phyloP scores from a whole-genome alignment of 805 yeast genomes.

The Pichia thaimueangensis region DNA sequence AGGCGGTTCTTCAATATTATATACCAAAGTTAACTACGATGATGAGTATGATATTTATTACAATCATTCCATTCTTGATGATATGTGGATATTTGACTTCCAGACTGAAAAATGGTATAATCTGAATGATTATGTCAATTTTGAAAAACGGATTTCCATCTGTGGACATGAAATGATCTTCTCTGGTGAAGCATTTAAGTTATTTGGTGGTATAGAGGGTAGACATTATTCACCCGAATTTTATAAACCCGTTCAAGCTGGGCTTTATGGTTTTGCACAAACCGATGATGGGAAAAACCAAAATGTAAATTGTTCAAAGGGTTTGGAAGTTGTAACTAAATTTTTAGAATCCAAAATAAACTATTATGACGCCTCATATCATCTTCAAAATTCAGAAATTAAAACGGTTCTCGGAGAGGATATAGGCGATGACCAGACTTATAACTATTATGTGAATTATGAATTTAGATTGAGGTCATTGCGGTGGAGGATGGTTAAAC shows the following conservation, averaged over 20 bases:
- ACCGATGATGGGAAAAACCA: neutral
- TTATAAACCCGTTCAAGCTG: constrained; percentile 4
- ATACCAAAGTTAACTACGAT: constrained; percentile 20
- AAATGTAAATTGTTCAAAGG: constrained; percentile 2
- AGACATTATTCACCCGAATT: constrained; percentile 7
- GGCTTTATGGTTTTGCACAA: neutral
- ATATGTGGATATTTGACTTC: constrained; percentile 46
- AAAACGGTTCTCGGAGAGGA: too few relatives aligned
- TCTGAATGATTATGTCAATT: constrained; percentile 15
- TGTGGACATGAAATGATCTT: constrained; percentile 24
- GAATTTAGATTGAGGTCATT: neutral
- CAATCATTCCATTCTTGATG: constrained; percentile 34
- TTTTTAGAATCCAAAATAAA: neutral
- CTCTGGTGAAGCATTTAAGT: constrained; percentile 18
- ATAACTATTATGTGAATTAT: constrained; percentile 1
- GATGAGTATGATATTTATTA: constrained; percentile 16
- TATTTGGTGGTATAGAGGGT: constrained; percentile 23
- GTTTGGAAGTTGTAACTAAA: neutral
- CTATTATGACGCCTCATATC: neutral
- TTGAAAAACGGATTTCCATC: constrained; percentile 9
- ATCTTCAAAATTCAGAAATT: neutral
- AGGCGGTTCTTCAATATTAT: constrained; percentile 29
- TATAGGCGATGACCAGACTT: too few relatives aligned
- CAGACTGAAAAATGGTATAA: constrained; percentile 37
- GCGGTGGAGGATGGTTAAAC: neutral